A percentile compares a stretch with the other conserved stretches of the same genome.
phyloP scores from a whole-genome alignment of 768 basidiomycete genomes.

The Rickenella mellea region DNA sequence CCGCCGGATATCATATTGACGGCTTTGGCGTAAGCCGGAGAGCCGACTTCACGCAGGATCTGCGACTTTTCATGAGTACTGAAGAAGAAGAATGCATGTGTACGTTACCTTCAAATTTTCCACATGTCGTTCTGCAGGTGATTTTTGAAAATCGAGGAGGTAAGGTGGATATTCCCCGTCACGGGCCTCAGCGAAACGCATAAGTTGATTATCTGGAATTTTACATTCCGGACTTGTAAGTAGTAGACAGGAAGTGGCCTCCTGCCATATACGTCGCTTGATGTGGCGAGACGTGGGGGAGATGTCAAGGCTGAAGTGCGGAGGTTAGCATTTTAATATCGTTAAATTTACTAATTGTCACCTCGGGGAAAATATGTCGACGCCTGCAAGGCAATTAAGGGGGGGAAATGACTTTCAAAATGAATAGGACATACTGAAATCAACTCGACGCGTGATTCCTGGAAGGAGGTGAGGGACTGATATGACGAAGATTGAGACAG shows the following conservation, averaged over 20 bases:
- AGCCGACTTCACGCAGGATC: conserved; percentile 70
- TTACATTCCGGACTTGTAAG: conserved; percentile 48
- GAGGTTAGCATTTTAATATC: neutral
- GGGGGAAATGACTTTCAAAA: neutral
- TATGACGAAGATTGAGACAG: neutral
- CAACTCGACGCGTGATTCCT: conserved; percentile 56
- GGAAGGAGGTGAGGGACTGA: neutral
- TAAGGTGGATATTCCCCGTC: conserved; percentile 60
- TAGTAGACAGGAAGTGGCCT: conserved; percentile 57
- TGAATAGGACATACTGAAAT: conserved; percentile 50
- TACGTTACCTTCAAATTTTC: conserved; percentile 67
- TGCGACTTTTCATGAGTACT: conserved; percentile 15
- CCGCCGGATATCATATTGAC: conserved; percentile 36
- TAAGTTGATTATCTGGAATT: conserved; percentile 48
- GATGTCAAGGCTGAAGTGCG: conserved; percentile 40
- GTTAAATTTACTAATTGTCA: conserved; percentile 16
- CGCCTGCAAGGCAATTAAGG: conserved; percentile 30
- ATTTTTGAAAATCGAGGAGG: conserved; percentile 51
- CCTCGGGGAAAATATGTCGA: conserved; percentile 78
- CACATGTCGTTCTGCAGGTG: conserved; percentile 60
- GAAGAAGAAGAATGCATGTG: no score
- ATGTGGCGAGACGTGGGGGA: conserved; percentile 49
- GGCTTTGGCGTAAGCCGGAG: conserved; percentile 42
- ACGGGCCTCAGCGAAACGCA: conserved; percentile 49
- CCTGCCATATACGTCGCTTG: conserved; percentile 72